phyloP scores from a whole-genome alignment of 2,329 filamentous ascomycete species.

The Microsporum audouinii region DNA sequence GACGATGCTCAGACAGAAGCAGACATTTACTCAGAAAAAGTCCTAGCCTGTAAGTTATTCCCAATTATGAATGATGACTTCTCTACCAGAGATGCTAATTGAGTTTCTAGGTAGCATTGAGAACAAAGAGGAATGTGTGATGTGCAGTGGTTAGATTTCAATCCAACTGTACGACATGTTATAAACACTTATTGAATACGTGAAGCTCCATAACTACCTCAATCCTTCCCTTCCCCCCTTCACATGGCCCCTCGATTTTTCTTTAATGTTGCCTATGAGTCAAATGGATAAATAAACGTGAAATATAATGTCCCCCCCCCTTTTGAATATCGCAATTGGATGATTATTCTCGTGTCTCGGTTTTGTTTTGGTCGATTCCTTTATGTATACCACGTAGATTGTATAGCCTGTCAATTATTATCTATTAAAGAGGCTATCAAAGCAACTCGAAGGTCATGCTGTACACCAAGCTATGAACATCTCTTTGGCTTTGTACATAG shows the following conservation, averaged over 20 bases:
- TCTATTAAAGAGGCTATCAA: background rate
- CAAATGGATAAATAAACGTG: background rate
- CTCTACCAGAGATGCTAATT: slow-evolving; percentile 6
- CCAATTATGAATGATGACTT: background rate
- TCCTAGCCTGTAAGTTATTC: slow-evolving; percentile 68
- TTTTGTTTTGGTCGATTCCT: background rate
- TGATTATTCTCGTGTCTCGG: background rate
- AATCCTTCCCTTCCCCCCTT: background rate
- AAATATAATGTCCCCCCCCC: background rate
- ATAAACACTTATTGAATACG: background rate
- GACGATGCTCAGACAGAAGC: slow-evolving; percentile 53
- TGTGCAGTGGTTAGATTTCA: slow-evolving; percentile 79
- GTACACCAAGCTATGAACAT: background rate
- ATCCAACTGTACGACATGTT: background rate
- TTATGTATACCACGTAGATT: background rate
- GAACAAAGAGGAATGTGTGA: slow-evolving; percentile 85
- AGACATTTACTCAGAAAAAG: slow-evolving; percentile 92
- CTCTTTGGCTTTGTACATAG: background rate
- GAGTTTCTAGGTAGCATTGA: slow-evolving; percentile 69
- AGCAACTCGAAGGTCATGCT: background rate
- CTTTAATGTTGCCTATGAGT: background rate
- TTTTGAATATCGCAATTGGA: background rate
- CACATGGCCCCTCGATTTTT: background rate
- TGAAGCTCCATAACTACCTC: background rate
- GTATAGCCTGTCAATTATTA: background rate